Evolutionary conservation across 2,329 filamentous ascomycete genomes (phyloP), one percentile per base, ranked within the genome.

Genomic region (Venturia carpophila): DNA sequence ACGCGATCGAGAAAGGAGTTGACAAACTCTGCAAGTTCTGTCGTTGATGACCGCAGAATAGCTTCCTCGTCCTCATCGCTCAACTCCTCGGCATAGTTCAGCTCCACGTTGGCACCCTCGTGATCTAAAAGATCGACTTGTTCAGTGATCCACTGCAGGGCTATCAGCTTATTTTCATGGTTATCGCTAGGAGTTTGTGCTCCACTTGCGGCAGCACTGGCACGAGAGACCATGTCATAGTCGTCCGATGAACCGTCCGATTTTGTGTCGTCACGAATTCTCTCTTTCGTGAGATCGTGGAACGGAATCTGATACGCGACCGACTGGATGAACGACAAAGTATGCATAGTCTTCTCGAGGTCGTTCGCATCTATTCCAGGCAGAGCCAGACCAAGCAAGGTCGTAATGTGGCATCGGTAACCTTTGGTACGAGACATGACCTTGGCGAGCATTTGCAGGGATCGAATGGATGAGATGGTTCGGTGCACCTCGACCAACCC

Each of bases 301-400:
- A 99, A 90, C 0, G 94, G 95, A 63, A 99, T 95, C 71, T 93
- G 96, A 79, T 97, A 97, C 67, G 92, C 93, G 15, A 97, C 91
- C 66, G 91, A 90, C 75, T 97, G 93, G 66, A 99, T 94, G 74
- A 97, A 97, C 69, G 92, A 91, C 66, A 99, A 81, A 0, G 94
- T 95, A 75, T 96, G 91, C 70, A 96, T 84, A 0, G 94, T 97
- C 81, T 99, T 99, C 73, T 94, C 92, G 34, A 99, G 79, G 76
- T 99, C 94, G 73, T 99, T 99, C 68, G 95, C 92, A 76, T 99
- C 95, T 66, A 99, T 96, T 27, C 94, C 95, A 0, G 95, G 95
- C 41, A 99, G 80, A 5, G 93, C 91, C 67, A 99, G 82, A 5
- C 93, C 94, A n/a, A 99, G 79, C 43, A 99, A 79, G 0, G 93